These are phyloP conservation scores for Thielaviopsis ethacetica DNA, from an alignment of 2,329 filamentous ascomycete genomes.

Conservation along the genomic window DNA sequence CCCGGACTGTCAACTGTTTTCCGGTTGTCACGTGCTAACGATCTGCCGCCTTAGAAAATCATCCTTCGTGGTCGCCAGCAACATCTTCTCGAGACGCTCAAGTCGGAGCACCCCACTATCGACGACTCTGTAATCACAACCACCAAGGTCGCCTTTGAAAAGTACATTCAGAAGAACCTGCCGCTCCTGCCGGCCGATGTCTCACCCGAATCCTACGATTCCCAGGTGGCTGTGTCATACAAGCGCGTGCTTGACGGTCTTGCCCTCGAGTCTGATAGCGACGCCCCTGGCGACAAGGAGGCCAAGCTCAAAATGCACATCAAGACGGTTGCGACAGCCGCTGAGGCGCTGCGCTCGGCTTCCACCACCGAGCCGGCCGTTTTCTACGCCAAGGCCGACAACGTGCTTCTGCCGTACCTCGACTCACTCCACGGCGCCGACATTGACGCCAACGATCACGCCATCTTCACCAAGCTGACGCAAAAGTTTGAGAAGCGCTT, in stretches of 20 bases:
- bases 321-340: slow-evolving; percentile 40
- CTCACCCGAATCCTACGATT: slow-evolving; percentile 29
- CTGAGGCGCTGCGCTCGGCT: slow-evolving; percentile 15
- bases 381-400: slow-evolving; percentile 39
- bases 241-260: slow-evolving; percentile 37
- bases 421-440: slow-evolving; percentile 51
- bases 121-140: slow-evolving; percentile 6
- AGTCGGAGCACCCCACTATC: slow-evolving; percentile 7
- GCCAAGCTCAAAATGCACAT: slow-evolving; percentile 87
- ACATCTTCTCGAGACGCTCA: slow-evolving; percentile 46
- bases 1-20: no score
- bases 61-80: slow-evolving; percentile 56
- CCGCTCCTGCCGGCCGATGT: slow-evolving; percentile 31
- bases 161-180: slow-evolving; percentile 39
- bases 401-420: slow-evolving; percentile 66
- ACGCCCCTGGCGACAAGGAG: slow-evolving; percentile 53
- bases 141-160: slow-evolving; percentile 29
- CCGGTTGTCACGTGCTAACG: neutral
- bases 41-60: slow-evolving; percentile 24
- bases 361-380: slow-evolving; percentile 28
- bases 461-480: slow-evolving; percentile 75
- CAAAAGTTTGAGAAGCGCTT: slow-evolving; percentile 77
- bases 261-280: slow-evolving; percentile 38
- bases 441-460: slow-evolving; percentile 44
- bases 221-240: slow-evolving; percentile 35